phyloP scores from a whole-genome alignment of 108 stramenopile species.

The Chaetoceros tenuissimus region DNA sequence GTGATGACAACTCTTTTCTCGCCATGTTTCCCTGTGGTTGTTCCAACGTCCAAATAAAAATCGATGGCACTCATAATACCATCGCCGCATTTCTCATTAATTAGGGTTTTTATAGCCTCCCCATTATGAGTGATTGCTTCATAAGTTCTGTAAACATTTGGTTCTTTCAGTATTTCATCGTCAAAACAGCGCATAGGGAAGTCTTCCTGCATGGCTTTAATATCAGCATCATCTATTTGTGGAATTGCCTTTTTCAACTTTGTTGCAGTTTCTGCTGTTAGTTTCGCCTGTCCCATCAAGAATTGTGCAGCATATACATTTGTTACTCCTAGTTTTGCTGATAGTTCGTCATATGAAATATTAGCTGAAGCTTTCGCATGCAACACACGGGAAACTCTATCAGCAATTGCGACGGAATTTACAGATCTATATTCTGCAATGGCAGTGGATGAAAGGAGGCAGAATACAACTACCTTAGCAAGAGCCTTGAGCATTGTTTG shows the following conservation, averaged over 20 bases:
- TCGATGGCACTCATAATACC: constrained; percentile 79
- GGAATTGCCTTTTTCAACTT: constrained; percentile 53
- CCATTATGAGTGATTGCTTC: constrained; percentile 67
- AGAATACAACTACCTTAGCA: no score
- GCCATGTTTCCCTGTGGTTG: constrained; percentile 51
- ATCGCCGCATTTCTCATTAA: constrained; percentile 70
- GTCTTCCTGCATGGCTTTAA: constrained; percentile 37
- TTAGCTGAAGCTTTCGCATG: constrained; percentile 30
- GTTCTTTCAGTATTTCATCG: constrained; percentile 51
- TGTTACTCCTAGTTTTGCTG: constrained; percentile 45
- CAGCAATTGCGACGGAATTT: no score
- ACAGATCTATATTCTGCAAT: no score
- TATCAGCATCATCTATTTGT: constrained; percentile 19
- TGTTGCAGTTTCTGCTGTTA: constrained; percentile 28
- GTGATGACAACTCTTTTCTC: constrained; percentile 73
- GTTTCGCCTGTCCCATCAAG: constrained; percentile 56
- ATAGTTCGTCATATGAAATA: constrained; percentile 52
- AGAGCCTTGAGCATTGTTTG: no score
- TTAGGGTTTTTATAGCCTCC: constrained; percentile 54
- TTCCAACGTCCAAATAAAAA: constrained; percentile 62
- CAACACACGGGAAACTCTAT: constrained; percentile 40
- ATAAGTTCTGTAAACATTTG: constrained; percentile 62
- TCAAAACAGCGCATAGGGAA: constrained; percentile 51
- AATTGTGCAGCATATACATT: constrained; percentile 66
- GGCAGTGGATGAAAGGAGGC: no score